phyloP scores from a whole-genome alignment of 176 grass and related monocot genomes.

The Tuctoria greenei region DNA sequence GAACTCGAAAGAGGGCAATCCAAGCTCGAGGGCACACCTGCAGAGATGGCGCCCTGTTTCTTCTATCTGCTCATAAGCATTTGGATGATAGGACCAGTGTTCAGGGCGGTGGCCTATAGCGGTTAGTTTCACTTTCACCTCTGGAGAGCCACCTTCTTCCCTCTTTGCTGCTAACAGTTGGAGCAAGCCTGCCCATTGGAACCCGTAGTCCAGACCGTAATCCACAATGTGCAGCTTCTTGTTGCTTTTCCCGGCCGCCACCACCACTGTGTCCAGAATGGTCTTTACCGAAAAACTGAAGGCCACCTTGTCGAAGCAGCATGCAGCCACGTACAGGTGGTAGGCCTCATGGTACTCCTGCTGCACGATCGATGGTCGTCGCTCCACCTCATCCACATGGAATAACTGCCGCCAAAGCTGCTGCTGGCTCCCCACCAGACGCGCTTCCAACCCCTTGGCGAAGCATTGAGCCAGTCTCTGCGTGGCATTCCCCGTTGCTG shows the following conservation, averaged over 20 bases:
- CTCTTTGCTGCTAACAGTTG: not conserved
- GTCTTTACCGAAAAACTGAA: slow-evolving; percentile 9
- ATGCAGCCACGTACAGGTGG: slow-evolving; percentile 31
- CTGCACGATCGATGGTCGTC: not conserved
- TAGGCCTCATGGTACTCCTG: slow-evolving; percentile 36
- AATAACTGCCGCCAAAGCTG: slow-evolving; percentile 33
- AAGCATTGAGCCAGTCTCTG: slow-evolving; percentile 65
- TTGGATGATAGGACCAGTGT: slow-evolving; percentile 33
- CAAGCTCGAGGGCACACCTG: slow-evolving; percentile 25
- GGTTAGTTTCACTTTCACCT: slow-evolving; percentile 48
- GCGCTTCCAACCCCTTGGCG: slow-evolving; percentile 51
- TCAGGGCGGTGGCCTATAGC: slow-evolving; percentile 9
- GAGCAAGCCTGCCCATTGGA: slow-evolving; percentile 42
- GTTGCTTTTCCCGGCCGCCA: too few relatives aligned
- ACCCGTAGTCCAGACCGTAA: slow-evolving; percentile 31
- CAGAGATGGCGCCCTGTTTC: slow-evolving; percentile 32
- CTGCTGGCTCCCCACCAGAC: slow-evolving; percentile 54
- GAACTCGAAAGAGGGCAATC: slow-evolving; percentile 42
- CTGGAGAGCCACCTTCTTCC: slow-evolving; percentile 37
- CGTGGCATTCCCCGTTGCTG: slow-evolving; percentile 42
- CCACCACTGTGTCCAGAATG: slow-evolving; percentile 1
- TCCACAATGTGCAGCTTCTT: slow-evolving; percentile 44
- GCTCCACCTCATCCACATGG: not conserved
- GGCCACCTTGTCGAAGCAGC: slow-evolving; percentile 14
- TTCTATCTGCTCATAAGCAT: slow-evolving; percentile 18